Conservation (phyloP, 2,329 filamentous ascomycete genomes). For the Didymella segeticola region DNA sequence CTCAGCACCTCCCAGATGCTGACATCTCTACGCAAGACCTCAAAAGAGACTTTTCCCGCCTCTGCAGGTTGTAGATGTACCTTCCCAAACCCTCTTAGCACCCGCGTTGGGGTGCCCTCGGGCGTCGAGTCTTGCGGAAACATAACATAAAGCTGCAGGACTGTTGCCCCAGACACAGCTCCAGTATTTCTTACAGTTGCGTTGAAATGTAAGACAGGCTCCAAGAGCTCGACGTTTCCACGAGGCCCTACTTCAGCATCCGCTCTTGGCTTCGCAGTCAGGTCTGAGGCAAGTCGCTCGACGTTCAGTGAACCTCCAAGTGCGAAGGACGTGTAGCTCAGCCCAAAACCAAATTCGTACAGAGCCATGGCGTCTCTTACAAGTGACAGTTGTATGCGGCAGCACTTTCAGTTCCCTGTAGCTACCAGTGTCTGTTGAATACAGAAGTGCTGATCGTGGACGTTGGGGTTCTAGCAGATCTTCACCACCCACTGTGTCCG, state of each 20-base stretch:
- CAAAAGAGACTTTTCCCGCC: not conserved
- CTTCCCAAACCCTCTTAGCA: not conserved
- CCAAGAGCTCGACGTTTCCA: too few relatives aligned
- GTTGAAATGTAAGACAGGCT: too few relatives aligned
- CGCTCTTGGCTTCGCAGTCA: too few relatives aligned
- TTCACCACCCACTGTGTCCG: too few relatives aligned
- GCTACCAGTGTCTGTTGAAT: too few relatives aligned
- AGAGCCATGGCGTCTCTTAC: constrained; percentile 19
- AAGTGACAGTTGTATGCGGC: too few relatives aligned
- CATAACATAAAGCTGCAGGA: not conserved
- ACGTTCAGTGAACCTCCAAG: too few relatives aligned
- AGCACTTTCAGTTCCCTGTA: too few relatives aligned
- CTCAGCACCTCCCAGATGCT: not conserved
- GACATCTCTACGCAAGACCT: not conserved
- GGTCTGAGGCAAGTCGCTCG: not conserved
- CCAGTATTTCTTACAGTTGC: not conserved
- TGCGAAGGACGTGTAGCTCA: too few relatives aligned
- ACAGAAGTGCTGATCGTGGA: too few relatives aligned
- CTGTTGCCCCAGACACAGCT: not conserved
- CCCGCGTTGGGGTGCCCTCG: not conserved
- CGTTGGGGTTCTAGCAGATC: too few relatives aligned
- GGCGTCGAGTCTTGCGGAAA: not conserved
- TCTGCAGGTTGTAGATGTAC: not conserved
- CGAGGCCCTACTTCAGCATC: too few relatives aligned
- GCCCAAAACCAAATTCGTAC: not conserved